These are phyloP conservation scores for Physcomitrellopsis africana DNA, from an alignment of 225 moss, liverwort and hornwort species.

Conservation along the genomic window DNA sequence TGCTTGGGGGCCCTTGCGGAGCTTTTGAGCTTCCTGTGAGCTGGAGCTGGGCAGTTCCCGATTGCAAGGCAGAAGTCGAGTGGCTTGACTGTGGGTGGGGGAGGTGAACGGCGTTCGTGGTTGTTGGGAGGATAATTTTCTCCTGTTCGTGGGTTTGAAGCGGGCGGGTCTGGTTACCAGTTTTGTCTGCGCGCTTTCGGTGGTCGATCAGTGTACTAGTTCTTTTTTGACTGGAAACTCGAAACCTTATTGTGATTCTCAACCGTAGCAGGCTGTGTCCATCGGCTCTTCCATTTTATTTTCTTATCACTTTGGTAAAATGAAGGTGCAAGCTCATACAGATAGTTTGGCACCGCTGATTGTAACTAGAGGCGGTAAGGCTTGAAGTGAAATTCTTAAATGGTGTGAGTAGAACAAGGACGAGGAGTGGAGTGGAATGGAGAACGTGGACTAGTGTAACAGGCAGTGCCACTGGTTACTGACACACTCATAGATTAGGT, in stretches of 20 bases:
- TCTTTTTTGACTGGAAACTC: background rate
- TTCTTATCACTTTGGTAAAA: constrained; percentile 16
- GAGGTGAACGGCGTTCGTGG: constrained; percentile 21
- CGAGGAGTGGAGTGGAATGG: background rate
- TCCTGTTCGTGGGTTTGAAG: background rate
- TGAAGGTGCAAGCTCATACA: constrained; percentile 16
- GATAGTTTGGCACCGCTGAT: constrained; percentile 17
- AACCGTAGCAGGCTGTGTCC: constrained; percentile 24
- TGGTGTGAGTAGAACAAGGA: constrained; percentile 14
- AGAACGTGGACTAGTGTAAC: constrained; percentile 1
- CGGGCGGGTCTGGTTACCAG: background rate
- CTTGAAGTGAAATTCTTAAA: constrained; percentile 13
- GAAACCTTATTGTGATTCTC: background rate
- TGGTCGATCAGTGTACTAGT: background rate
- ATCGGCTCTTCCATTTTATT: background rate
- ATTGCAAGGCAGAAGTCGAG: constrained; percentile 12
- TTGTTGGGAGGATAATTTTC: constrained; percentile 1
- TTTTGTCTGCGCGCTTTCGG: background rate
- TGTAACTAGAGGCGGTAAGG: constrained; percentile 24
- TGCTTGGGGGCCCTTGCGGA: too few relatives aligned
- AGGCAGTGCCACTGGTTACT: background rate
- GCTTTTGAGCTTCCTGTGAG: background rate
- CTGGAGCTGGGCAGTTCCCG: constrained; percentile 1
- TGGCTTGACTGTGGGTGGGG: background rate
- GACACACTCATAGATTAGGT: background rate